Evolutionary conservation across 345 rosid genomes (phyloP).

Genomic region (Murraya paniculata): DNA sequence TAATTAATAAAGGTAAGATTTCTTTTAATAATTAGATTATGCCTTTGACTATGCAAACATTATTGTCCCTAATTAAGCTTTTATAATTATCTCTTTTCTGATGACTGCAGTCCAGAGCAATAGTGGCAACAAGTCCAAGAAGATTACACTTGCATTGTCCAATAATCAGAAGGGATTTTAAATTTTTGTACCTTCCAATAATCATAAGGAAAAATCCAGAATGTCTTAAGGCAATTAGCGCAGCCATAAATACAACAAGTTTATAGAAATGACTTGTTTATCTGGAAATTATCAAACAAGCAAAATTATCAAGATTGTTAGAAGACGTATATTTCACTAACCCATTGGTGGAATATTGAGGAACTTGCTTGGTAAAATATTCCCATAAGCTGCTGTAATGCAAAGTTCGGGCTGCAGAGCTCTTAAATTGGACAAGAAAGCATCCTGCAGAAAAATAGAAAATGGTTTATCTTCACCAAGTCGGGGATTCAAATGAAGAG

Average conservation of each 20-base stretch:
- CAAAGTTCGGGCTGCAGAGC: slow-evolving; percentile 90
- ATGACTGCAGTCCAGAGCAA: not conserved
- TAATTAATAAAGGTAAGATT: not conserved
- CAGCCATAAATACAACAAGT: not conserved
- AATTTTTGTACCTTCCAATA: not conserved
- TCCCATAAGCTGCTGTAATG: slow-evolving; percentile 94
- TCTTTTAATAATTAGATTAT: not conserved
- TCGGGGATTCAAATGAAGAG: not conserved
- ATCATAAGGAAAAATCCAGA: too few relatives aligned
- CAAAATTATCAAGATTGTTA: not conserved
- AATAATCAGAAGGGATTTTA: not conserved
- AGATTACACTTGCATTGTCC: not conserved
- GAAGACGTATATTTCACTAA: slow-evolving; percentile 34
- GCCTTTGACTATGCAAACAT: not conserved
- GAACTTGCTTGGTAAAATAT: slow-evolving; percentile 81
- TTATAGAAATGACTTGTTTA: not conserved
- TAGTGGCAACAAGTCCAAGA: not conserved
- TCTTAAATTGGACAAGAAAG: slow-evolving; percentile 58
- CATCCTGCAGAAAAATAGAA: slow-evolving; percentile 45
- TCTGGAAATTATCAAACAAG: slow-evolving; percentile 1
- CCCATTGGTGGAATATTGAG: slow-evolving; percentile 77
- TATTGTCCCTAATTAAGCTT: not conserved
- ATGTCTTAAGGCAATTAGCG: not conserved
- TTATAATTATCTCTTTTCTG: not conserved
- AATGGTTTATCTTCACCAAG: not conserved